A percentile compares a stretch with the other conserved stretches of the same genome.
Evolutionary conservation across 106 monocot genomes (phyloP).

Genomic region (Phalaenopsis equestris): DNA sequence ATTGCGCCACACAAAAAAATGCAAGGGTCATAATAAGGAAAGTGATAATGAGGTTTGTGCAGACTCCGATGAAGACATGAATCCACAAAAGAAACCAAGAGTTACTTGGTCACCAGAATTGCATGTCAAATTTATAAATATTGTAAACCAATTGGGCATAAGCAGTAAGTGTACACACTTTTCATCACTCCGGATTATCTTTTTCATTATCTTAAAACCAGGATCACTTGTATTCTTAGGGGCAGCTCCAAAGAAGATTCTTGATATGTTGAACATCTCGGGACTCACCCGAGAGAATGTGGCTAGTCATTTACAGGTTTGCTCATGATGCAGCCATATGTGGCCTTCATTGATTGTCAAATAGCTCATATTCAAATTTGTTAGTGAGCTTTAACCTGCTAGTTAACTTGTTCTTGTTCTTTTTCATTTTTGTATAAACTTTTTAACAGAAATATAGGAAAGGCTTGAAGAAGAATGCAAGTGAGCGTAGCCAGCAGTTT

Average conservation of each 20-base stretch:
- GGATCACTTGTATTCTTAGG: slow-evolving; percentile 6
- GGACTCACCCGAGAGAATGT: slow-evolving; percentile 30
- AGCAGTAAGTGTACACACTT: slow-evolving; percentile 15
- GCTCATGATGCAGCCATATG: neutral
- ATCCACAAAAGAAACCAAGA: slow-evolving; percentile 16
- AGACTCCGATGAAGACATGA: slow-evolving; percentile 5
- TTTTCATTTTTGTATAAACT: neutral
- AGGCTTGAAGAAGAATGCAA: slow-evolving; percentile 15
- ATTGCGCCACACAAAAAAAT: neutral
- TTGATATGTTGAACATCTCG: slow-evolving; percentile 17
- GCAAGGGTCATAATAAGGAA: neutral
- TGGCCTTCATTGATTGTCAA: neutral
- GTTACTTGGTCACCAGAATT: slow-evolving; percentile 18
- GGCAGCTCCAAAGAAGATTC: slow-evolving; percentile 29
- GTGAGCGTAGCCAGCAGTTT: neutral
- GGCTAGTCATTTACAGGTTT: slow-evolving; percentile 37
- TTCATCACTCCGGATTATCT: neutral
- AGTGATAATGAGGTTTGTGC: slow-evolving; percentile 4
- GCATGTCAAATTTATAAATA: slow-evolving; percentile 20
- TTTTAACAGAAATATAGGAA: slow-evolving; percentile 25
- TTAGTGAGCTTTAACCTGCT: no score
- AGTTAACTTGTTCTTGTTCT: neutral
- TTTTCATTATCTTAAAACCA: neutral
- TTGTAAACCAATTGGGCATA: slow-evolving; percentile 19
- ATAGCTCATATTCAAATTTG: neutral